Evolutionary conservation across 75 land plant genomes (phyloP).

Genomic region (Cryptomeria japonica): DNA sequence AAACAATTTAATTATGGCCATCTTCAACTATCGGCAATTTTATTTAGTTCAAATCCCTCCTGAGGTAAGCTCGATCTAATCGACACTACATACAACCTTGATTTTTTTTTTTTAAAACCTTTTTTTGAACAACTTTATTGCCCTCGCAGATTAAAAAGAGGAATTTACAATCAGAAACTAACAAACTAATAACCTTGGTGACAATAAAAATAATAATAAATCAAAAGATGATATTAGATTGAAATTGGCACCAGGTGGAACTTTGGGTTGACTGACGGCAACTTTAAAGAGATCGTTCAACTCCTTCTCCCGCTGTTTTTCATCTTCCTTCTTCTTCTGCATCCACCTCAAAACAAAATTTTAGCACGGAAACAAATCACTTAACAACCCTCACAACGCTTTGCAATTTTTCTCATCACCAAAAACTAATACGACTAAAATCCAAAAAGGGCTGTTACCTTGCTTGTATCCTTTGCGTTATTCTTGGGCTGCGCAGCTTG

Average conservation of each 20-base stretch:
- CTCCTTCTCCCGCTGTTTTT: constrained; percentile 92
- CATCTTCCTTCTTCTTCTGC: constrained; percentile 99
- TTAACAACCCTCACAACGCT: not conserved
- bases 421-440: not conserved
- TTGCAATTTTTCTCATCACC: not conserved
- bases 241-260: constrained; percentile 74
- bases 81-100: not conserved
- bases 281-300: constrained; percentile 93
- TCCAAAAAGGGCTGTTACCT: not conserved
- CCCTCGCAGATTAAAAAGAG: not conserved
- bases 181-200: not conserved
- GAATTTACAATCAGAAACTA: not conserved
- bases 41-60: not conserved
- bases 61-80: not conserved
- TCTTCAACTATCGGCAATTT: not conserved
- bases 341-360: not conserved
- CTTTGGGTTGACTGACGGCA: constrained; percentile 97
- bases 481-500: constrained; percentile 85
- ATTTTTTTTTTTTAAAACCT: no score
- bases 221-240: constrained; percentile 5
- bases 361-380: not conserved
- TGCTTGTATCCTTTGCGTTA: constrained; percentile 44
- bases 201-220: not conserved
- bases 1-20: not conserved
- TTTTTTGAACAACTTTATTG: not conserved